phyloP scores from a whole-genome alignment of 2,329 filamentous ascomycete genomes.

The Sporothrix euskadiensis region DNA sequence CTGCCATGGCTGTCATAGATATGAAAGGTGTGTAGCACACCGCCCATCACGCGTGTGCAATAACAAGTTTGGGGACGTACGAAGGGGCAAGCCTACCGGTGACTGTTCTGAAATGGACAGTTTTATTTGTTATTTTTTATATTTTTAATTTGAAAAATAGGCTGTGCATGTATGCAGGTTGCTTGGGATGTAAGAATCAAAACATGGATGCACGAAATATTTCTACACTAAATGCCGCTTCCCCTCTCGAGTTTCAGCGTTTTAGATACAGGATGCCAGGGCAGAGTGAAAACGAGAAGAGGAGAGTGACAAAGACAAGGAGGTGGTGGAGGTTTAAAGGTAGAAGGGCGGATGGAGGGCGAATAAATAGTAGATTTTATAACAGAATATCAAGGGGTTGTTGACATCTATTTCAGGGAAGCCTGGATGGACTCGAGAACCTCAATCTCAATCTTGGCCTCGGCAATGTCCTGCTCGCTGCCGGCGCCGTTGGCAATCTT shows the following conservation, averaged over 20 bases:
- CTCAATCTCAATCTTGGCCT: slow-evolving; percentile 99
- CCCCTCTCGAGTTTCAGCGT: background rate
- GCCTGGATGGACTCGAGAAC: slow-evolving; percentile 82
- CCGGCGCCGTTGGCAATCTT: slow-evolving; percentile 89
- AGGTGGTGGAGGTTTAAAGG: background rate
- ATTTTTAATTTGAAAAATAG: background rate
- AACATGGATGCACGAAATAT: slow-evolving; percentile 37
- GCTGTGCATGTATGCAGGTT: slow-evolving; percentile 24
- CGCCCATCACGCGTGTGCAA: background rate
- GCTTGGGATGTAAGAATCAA: slow-evolving; percentile 22
- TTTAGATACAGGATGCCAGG: slow-evolving; percentile 7
- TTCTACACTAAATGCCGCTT: slow-evolving; percentile 43
- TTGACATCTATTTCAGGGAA: slow-evolving; percentile 67
- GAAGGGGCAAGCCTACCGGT: background rate
- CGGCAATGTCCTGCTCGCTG: slow-evolving; percentile 95
- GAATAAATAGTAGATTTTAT: background rate
- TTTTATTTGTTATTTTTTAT: slow-evolving; percentile 5
- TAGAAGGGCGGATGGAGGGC: background rate
- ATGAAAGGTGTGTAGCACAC: background rate
- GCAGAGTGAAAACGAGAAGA: background rate
- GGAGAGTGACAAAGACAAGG: background rate
- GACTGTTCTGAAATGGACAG: background rate
- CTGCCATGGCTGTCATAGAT: background rate
- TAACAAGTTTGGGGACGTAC: background rate
- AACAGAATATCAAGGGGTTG: background rate